A percentile compares a stretch with the other conserved stretches of the same genome.
These are phyloP conservation scores for Suillus paluster DNA, from an alignment of 768 basidiomycete genomes.

Conservation along the genomic window DNA sequence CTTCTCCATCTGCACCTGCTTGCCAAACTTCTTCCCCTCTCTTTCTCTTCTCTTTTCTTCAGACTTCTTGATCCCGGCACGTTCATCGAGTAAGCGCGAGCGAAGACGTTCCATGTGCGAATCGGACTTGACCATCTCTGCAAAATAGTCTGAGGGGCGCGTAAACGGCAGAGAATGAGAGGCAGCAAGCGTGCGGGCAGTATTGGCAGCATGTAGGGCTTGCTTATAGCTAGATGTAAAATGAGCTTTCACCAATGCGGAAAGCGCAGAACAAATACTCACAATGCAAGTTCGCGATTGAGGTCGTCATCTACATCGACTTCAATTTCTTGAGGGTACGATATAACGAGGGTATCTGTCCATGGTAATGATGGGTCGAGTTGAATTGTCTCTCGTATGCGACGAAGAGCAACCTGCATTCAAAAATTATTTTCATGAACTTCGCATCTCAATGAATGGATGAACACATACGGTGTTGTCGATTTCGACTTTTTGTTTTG, in stretches of 20 bases:
- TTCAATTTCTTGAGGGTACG: conserved; percentile 74
- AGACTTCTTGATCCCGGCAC: conserved; percentile 84
- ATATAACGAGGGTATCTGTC: conserved; percentile 80
- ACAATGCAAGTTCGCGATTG: conserved; percentile 96
- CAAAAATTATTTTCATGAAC: background rate
- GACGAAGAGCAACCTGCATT: conserved; percentile 70
- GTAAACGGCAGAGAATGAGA: conserved; percentile 85
- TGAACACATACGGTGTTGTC: conserved; percentile 70
- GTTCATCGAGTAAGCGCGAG: conserved; percentile 86
- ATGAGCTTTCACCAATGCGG: background rate
- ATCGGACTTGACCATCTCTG: conserved; percentile 98
- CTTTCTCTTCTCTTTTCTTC: conserved; percentile 92
- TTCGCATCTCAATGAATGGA: background rate
- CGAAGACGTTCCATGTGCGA: conserved; percentile 98
- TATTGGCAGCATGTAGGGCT: conserved; percentile 81
- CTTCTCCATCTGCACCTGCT: conserved; percentile 96
- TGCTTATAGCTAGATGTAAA: conserved; percentile 82
- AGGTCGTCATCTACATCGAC: conserved; percentile 88
- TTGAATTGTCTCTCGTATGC: conserved; percentile 78
- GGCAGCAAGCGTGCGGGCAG: conserved; percentile 75
- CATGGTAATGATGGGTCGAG: conserved; percentile 77
- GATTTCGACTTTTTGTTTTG: too few species aligned
- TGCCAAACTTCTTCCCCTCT: conserved; percentile 97
- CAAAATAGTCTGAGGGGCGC: conserved; percentile 93
- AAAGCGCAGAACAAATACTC: conserved; percentile 34